Base-by-base conservation (phyloP, 805 yeast species). In the Candida sithepensis region DNA sequence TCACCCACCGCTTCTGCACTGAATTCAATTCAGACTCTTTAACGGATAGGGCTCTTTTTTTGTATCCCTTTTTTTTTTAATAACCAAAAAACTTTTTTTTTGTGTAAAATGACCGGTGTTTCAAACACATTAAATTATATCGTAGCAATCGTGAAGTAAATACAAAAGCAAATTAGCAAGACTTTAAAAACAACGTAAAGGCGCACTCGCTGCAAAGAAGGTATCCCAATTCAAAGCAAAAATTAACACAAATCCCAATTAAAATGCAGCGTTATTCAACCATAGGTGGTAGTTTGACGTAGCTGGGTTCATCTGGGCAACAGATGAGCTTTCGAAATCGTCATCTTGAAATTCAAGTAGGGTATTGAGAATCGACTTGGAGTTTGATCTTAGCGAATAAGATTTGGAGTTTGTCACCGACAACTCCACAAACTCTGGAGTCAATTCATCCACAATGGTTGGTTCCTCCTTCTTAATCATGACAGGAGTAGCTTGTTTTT, bases 261-360 rank as follows among this genome's bases (percentile, higher is more conserved):
- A 24, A 24, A 24, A 7, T 7, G 28, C 28, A 24, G 28, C 10
- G 6, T 6, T 24, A 13, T 18, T 26, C 26, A 40, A 26, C 42
- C 42, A 40, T 13, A 40, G 28, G 6, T 40, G 21, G 18, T 40
- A 40, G 26, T 40, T 40, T 22, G n/a, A 23, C 5, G 42, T 40
- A 6, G 42, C 23, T 16, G 42, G 28, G 26, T 40, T 34, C 34
- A 40, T 40, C 23, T 34, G 38, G 24, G 4, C 4, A 21, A 23
- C 14, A 21, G 16, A 20, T n/a, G n/a, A 23, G 13, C 20, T 16
- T 21, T 16, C 34, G 16, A 23, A 23, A 26, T 26, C 30, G 18
- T 40, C 34, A 24, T 26, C 30, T 40, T 16, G 16, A 13, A 26
- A 40, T 23, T 40, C 42, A 24, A 40, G 28, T n/a, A 26, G 7